phyloP scores from a whole-genome alignment of 2,329 filamentous ascomycete genomes.

The Fusarium brevicatenulatum region DNA sequence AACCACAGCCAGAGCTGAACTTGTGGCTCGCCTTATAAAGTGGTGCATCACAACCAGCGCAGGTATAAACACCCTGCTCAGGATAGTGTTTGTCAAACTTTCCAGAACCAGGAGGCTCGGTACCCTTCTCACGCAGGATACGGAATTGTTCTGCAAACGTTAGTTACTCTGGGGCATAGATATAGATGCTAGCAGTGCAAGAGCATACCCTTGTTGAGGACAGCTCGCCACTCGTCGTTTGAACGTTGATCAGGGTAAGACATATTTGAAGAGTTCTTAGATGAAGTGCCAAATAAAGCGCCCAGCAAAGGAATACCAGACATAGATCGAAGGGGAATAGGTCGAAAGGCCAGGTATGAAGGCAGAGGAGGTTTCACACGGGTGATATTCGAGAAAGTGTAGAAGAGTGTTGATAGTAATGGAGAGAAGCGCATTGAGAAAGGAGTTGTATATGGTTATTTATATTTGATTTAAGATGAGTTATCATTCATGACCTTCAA shows the following conservation, averaged over 20 bases:
- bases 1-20: slow-evolving; percentile 95
- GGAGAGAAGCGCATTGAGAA: slow-evolving; percentile 61
- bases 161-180: not conserved
- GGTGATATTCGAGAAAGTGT: slow-evolving; percentile 58
- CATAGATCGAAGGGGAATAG: slow-evolving; percentile 65
- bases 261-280: slow-evolving; percentile 65
- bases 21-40: slow-evolving; percentile 95
- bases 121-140: slow-evolving; percentile 90
- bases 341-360: slow-evolving; percentile 41
- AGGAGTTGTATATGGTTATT: slow-evolving; percentile 6
- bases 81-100: slow-evolving; percentile 90
- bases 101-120: slow-evolving; percentile 82
- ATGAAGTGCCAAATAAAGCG: slow-evolving; percentile 76
- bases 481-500: not conserved
- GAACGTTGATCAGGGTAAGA: slow-evolving; percentile 83
- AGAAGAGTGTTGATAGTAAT: slow-evolving; percentile 59
- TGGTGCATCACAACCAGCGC: slow-evolving; percentile 85
- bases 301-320: slow-evolving; percentile 82
- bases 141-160: slow-evolving; percentile 86
- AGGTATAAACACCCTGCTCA: slow-evolving; percentile 80
- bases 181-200: not conserved
- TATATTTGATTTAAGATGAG: slow-evolving; percentile 17
- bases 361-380: slow-evolving; percentile 48
- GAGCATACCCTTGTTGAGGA: slow-evolving; percentile 69
- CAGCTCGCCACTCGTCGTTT: slow-evolving; percentile 87